Evolutionary conservation across 345 rosid species (phyloP).

Genomic region (Acer negundo): DNA sequence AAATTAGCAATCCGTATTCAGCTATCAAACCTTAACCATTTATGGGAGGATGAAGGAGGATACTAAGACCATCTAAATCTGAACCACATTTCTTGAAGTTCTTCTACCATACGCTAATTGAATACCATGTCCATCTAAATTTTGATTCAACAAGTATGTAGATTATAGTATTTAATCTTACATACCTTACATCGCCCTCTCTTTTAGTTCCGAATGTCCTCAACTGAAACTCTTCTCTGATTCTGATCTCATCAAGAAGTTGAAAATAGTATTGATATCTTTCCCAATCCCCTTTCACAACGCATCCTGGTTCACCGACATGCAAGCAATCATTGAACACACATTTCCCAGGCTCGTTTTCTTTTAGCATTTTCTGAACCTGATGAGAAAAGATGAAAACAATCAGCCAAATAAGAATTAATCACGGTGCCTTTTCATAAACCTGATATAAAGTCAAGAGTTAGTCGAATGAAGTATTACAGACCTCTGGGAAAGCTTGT

Average conservation of each 20-base stretch:
- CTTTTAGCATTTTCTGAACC: conserved; percentile 50
- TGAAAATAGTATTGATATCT: conserved; percentile 79
- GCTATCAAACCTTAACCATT: not conserved
- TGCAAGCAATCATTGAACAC: conserved; percentile 85
- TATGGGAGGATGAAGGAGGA: not conserved
- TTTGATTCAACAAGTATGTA: not conserved
- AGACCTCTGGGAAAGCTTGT: conserved; percentile 84
- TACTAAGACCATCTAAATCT: not conserved
- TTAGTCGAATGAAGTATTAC: conserved; percentile 10
- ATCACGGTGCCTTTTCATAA: no score
- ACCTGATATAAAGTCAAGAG: not conserved
- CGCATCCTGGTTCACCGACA: conserved; percentile 84
- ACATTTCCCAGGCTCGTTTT: conserved; percentile 53
- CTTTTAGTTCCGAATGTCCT: conserved; percentile 90
- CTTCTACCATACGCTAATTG: not conserved
- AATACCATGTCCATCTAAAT: not conserved
- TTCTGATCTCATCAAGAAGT: conserved; percentile 83
- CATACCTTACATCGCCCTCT: conserved; percentile 84
- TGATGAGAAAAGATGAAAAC: conserved; percentile 25
- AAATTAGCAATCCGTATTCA: not conserved
- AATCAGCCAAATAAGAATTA: not conserved
- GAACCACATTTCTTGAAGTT: not conserved
- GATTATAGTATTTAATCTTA: not conserved
- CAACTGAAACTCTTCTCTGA: conserved; percentile 85
- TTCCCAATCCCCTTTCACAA: conserved; percentile 81